These are phyloP conservation scores for Mycena citricolor DNA, from an alignment of 1,284 basidiomycete genomes.

Conservation along the genomic window DNA sequence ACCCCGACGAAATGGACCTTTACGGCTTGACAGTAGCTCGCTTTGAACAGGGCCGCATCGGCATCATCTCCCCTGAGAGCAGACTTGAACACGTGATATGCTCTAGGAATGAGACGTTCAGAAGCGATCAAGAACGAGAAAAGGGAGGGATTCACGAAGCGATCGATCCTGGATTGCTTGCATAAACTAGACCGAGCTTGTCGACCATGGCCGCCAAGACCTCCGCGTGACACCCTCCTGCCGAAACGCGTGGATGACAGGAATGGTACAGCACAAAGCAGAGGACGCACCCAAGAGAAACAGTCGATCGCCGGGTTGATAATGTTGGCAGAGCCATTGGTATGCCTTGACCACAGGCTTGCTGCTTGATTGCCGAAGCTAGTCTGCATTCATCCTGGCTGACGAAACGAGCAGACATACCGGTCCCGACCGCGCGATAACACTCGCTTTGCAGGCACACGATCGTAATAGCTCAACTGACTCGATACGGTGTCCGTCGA, in stretches of 20 bases:
- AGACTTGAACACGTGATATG: conserved; percentile 9
- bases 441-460: no score
- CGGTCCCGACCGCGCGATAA: no score
- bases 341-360: conserved; percentile 37
- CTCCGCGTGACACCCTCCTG: conserved; percentile 11
- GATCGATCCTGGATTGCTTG: conserved; percentile 7
- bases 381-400: no score
- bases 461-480: no score
- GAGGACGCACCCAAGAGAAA: conserved; percentile 35
- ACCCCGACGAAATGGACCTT: conserved; percentile 32
- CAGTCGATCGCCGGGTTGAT: conserved; percentile 34
- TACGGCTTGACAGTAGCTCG: conserved; percentile 9
- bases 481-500: no score
- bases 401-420: no score
- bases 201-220: conserved; percentile 14
- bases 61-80: background rate
- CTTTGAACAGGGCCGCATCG: conserved; percentile 7
- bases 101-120: conserved; percentile 6
- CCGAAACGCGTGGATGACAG: conserved; percentile 1
- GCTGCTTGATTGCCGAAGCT: no score
- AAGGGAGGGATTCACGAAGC: conserved; percentile 3
- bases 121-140: background rate
- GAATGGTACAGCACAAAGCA: background rate
- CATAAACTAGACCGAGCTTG: conserved; percentile 14
- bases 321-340: conserved; percentile 39